A percentile compares a stretch with the other conserved stretches of the same genome.
These are phyloP conservation scores for Ramaria sp. DNA, from an alignment of 768 basidiomycete genomes.

Conservation along the genomic window DNA sequence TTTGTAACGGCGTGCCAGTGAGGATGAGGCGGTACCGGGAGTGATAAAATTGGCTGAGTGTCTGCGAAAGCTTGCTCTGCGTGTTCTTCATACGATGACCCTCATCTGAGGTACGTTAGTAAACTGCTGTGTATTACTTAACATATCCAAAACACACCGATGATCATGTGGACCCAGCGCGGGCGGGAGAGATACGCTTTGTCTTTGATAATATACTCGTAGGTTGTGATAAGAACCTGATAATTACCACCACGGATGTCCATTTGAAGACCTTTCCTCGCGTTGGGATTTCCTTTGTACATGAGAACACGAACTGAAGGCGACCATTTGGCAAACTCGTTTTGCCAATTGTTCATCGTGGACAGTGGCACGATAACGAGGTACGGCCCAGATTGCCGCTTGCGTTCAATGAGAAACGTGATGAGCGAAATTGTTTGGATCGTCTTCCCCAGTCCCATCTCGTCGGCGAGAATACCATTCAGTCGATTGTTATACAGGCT, in stretches of 20 bases:
- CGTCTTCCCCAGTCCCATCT: constrained; percentile 97
- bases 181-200: constrained; percentile 81
- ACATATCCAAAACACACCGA: constrained; percentile 41
- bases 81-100: constrained; percentile 98
- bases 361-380: constrained; percentile 93
- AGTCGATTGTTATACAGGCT: constrained; percentile 93
- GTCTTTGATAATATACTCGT: constrained; percentile 97
- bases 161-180: constrained; percentile 97
- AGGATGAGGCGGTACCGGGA: constrained; percentile 89
- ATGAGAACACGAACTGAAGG: constrained; percentile 68
- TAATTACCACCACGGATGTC: constrained; percentile 75
- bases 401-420: constrained; percentile 85
- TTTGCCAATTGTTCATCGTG: constrained; percentile 95
- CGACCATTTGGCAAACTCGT: constrained; percentile 97
- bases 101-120: constrained; percentile 46
- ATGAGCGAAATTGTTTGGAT: constrained; percentile 94
- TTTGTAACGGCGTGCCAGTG: constrained; percentile 92
- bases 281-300: constrained; percentile 86
- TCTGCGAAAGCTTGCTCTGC: constrained; percentile 79
- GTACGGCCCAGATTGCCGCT: constrained; percentile 87
- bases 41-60: constrained; percentile 85
- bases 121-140: background rate
- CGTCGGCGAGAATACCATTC: constrained; percentile 90
- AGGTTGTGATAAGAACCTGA: constrained; percentile 89
- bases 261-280: constrained; percentile 65